Evolutionary conservation across 2,329 filamentous ascomycete genomes (phyloP), one percentile per base, ranked within the genome.

Genomic region (Decorospora gaudefroyi): DNA sequence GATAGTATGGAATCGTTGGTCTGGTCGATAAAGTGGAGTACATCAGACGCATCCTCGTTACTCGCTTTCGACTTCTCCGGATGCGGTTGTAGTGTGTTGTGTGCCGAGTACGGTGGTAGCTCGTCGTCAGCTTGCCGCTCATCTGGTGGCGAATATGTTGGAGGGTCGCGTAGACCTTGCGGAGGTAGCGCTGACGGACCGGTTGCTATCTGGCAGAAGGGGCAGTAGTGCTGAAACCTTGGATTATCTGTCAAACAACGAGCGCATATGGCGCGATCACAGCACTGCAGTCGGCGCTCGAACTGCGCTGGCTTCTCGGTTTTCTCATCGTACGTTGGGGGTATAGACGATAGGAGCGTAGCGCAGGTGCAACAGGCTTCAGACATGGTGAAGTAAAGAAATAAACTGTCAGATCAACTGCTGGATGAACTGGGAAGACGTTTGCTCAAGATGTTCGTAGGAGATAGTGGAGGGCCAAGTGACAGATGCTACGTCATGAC

Each of bases 191-290:
- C 69, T 6, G 81, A 81, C 2, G 84, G 81, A 4, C 71, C 73
- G 30, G 74, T 78, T 4, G 84, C 84, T 56, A 89, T 80, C 69
- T 92, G 88, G 66, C 88, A 93, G 68, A 87, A 92, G 0, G 88
- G 88, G 64, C 81, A 84, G 55, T 83, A 83, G 25, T 76, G 73
- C 39, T 79, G 78, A 70, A 89, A 90, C 27, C 87, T 82, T 19
- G 77, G 73, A 64, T 90, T 90, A 32, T 79, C 84, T 64, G 80
- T 73, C 58, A 88, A 80, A 70, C 88, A 92, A 49, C 75, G 75
- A 11, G 82, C 81, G 70, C 88, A 93, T 61, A 92, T 87, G 26
- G 83, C 74, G 40, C 88, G 79, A 30, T 74, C 75, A 67, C 88
- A 92, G 68, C 88, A 92, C 22, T 78, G 76, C 19, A 90, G 74